Evolutionary conservation across 31 red algal genomes (phyloP).

Genomic region (Porphyra umbilicalis): DNA sequence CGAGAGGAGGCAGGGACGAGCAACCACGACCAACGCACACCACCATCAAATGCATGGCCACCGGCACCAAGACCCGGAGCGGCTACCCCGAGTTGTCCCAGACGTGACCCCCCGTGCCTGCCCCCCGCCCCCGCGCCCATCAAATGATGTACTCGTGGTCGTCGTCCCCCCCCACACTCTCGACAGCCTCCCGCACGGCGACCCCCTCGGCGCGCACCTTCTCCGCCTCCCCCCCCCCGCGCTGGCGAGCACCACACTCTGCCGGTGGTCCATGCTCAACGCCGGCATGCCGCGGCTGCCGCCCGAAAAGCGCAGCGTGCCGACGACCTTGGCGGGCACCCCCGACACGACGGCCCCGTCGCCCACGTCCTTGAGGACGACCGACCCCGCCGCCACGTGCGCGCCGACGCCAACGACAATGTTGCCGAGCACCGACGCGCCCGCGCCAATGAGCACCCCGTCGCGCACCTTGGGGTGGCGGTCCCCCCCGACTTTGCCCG

Average conservation of each 20-base stretch:
- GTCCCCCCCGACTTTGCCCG: constrained; percentile 86
- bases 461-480: constrained; percentile 86
- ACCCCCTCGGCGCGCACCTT: not conserved
- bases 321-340: constrained; percentile 91
- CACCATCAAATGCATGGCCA: too few relatives aligned
- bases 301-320: constrained; percentile 49
- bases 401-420: constrained; percentile 78
- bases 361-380: constrained; percentile 86
- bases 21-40: too few relatives aligned
- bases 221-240: constrained; percentile 2
- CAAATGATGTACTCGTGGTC: constrained; percentile 1
- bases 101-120: too few relatives aligned
- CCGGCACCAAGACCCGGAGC: too few relatives aligned
- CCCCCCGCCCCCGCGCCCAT: not conserved
- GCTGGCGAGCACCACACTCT: constrained; percentile 50
- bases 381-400: constrained; percentile 73
- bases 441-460: constrained; percentile 92
- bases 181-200: not conserved
- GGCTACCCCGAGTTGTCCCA: too few relatives aligned
- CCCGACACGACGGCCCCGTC: constrained; percentile 88
- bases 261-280: constrained; percentile 67
- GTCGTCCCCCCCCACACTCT: not conserved
- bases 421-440: constrained; percentile 86
- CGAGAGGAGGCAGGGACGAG: too few relatives aligned
- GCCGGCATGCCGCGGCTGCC: constrained; percentile 43